Conservation (phyloP, 257 asterid genomes). For the Capsicum pubescens region DNA sequence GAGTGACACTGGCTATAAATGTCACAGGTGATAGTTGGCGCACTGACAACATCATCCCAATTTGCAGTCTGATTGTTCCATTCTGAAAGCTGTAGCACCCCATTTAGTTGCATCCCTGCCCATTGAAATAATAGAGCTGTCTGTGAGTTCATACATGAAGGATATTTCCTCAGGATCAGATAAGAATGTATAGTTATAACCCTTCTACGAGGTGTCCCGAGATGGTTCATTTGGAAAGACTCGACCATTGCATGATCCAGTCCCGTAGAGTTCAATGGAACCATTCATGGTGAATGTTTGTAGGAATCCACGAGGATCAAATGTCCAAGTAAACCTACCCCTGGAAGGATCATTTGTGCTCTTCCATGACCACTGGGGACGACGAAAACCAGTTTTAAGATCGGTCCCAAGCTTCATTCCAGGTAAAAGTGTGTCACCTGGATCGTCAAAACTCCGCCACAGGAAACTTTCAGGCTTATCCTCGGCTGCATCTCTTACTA, state of each 20-base stretch:
- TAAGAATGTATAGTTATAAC: slow-evolving; percentile 32
- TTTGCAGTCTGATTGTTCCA: slow-evolving; percentile 39
- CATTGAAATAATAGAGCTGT: slow-evolving; percentile 40
- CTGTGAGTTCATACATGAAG: slow-evolving; percentile 35
- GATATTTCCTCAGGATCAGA: slow-evolving; percentile 28
- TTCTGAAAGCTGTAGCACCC: slow-evolving; percentile 27
- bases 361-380: slow-evolving; percentile 35
- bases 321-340: slow-evolving; percentile 36
- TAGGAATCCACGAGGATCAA: slow-evolving; percentile 35
- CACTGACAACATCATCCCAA: slow-evolving; percentile 37
- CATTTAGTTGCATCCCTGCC: slow-evolving; percentile 30
- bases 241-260: slow-evolving; percentile 43
- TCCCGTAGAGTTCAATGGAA: slow-evolving; percentile 24
- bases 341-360: slow-evolving; percentile 42
- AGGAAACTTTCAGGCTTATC: neutral
- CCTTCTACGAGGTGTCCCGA: neutral
- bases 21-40: slow-evolving; percentile 27
- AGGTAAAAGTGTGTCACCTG: slow-evolving; percentile 36
- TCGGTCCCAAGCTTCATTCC: slow-evolving; percentile 54
- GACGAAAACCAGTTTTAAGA: slow-evolving; percentile 33
- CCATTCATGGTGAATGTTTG: slow-evolving; percentile 38
- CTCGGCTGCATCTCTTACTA: neutral
- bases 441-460: slow-evolving; percentile 48
- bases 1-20: slow-evolving; percentile 36
- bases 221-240: slow-evolving; percentile 35